Evolutionary conservation across 306 rosid genomes (phyloP).

Genomic region (Senna tora): DNA sequence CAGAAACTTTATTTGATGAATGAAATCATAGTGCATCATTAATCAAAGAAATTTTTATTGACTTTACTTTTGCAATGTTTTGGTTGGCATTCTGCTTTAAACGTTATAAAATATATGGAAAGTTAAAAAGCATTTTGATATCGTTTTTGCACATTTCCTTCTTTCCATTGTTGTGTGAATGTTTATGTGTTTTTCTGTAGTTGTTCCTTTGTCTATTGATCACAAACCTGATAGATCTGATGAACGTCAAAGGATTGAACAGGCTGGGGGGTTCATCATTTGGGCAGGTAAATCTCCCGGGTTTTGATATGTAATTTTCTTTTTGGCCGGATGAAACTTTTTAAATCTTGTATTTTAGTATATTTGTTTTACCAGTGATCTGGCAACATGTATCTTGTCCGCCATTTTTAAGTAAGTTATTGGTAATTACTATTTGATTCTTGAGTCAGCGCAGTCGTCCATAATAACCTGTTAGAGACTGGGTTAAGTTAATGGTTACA

Average conservation of each 20-base stretch:
- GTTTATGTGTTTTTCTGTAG: conserved; percentile 46
- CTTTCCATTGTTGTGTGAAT: conserved; percentile 20
- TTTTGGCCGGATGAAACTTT: not conserved
- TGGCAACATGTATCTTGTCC: not conserved
- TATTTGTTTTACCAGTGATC: not conserved
- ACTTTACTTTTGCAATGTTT: conserved; percentile 22
- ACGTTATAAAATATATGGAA: not conserved
- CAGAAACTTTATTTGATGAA: conserved; percentile 14
- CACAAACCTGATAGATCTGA: conserved; percentile 94
- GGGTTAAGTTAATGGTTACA: no score
- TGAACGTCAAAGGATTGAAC: conserved; percentile 80
- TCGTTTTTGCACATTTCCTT: conserved; percentile 18
- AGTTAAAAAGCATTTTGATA: conserved; percentile 1
- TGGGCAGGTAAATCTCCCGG: conserved; percentile 73
- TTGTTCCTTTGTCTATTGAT: conserved; percentile 78
- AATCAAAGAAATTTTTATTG: conserved; percentile 21
- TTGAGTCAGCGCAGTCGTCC: not conserved
- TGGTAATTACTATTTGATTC: not conserved
- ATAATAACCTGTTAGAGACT: no score
- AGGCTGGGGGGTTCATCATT: conserved; percentile 86
- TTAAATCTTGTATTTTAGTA: not conserved
- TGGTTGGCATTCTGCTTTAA: not conserved
- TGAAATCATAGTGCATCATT: conserved; percentile 25
- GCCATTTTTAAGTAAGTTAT: not conserved
- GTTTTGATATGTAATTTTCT: not conserved